Base-by-base conservation (phyloP, 345 rosid species). In the Stellera chamaejasme region DNA sequence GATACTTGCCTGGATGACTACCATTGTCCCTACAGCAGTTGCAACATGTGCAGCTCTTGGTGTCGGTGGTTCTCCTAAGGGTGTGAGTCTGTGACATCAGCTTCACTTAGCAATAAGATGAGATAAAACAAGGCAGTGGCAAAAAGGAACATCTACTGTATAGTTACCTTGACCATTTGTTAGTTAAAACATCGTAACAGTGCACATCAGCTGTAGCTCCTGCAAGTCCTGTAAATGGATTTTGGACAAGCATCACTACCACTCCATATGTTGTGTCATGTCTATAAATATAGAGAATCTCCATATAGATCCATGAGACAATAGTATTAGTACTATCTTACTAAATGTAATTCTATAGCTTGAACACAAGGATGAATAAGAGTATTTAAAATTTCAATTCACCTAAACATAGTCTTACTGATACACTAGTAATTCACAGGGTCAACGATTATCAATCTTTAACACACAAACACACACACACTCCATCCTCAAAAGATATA, bases 21-120 rank as follows among this genome's bases (percentile, higher is more conserved):
- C 97, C 97, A 89, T 89, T 48, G 97, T 89, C 53, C 97, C 97
- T 23, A 89, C 97, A 10, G 97, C 97, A 45, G 89, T 81, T 47
- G 97, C 97, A 48, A 89, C 95, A 78, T 89, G 97, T 58, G 97
- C 97, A 49, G 97, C 97, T 79, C 97, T 83, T 16, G 97, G 92
- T 27, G 92, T 86, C 42, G 97, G 97, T 61, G 97, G 92, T 69
- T 89, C 97, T 60, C 97, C 97, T 69, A 81, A 76, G 39, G 95
- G 95, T 45, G 84, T 75, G 55, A 89, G 72, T 75, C 97, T 89
- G 76, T 36, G 72, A 60, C 59, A 57, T 36, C 62, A 63, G 15
- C 62, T 25, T 48, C 3, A 12, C 41, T 43, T 39, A 26, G 54
- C 50, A n/a, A 14, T 4, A 16, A 52, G 39, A 15, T 19, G 43